These are phyloP conservation scores for Asclepias syriaca DNA, from an alignment of 257 asterid species.

Conservation along the genomic window DNA sequence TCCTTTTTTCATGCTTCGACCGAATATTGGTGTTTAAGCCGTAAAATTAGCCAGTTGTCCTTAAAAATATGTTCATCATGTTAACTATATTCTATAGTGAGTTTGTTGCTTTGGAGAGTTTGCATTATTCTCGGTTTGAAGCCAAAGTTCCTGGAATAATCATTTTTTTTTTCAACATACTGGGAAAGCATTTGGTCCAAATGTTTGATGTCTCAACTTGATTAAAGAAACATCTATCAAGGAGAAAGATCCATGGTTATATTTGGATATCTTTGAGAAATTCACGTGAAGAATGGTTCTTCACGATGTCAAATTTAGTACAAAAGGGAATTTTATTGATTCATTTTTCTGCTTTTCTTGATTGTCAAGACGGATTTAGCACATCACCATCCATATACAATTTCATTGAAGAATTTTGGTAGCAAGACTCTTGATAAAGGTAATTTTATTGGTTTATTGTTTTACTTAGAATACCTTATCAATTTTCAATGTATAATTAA, in stretches of 20 bases:
- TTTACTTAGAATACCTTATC: not conserved
- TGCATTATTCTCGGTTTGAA: not conserved
- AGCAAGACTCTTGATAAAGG: conserved; percentile 33
- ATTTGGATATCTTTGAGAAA: not conserved
- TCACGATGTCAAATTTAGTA: not conserved
- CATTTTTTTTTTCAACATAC: not conserved
- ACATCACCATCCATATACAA: conserved; percentile 53
- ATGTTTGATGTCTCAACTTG: not conserved
- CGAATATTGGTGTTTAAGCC: not conserved
- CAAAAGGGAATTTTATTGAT: not conserved
- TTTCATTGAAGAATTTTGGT: conserved; percentile 61
- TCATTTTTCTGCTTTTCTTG: conserved; percentile 3
- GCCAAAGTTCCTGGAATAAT: not conserved
- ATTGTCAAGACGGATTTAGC: conserved; percentile 61
- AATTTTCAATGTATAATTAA: not conserved
- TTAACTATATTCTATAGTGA: not conserved
- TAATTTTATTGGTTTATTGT: conserved; percentile 29
- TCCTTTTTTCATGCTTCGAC: not conserved
- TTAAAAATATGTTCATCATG: not conserved
- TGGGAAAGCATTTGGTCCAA: not conserved
- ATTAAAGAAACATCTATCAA: not conserved
- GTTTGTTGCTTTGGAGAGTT: not conserved
- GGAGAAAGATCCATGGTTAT: not conserved
- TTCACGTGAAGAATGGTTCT: not conserved
- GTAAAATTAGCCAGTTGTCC: not conserved